Base-by-base conservation (phyloP, 1,284 basidiomycete genomes). In the Rhodotorula glutinis region DNA sequence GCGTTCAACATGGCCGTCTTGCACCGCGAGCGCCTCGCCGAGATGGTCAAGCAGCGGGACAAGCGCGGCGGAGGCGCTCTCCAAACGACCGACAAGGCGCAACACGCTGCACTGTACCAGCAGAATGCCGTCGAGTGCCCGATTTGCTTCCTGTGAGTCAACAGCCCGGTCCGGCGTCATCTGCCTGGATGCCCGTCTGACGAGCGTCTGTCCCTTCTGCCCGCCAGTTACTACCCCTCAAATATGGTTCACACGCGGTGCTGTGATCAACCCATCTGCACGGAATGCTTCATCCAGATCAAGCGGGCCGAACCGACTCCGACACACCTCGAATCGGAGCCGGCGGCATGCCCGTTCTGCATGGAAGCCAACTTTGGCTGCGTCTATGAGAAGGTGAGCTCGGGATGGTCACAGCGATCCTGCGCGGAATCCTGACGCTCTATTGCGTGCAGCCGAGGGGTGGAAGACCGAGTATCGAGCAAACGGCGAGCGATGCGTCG, bases 281-380 rank as follows among this genome's bases (percentile, higher is more conserved):
- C 95, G 43, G 95, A 99, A 80, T 99, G 95, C 79, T 98, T 99
- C 77, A 93, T 98, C 23, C 94, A 98, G 81, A 98, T 98, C 81
- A 98, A 98, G 82, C 88, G 95, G 62, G 86, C 85, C 57, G 96
- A 98, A 75, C 92, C 95, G 8, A 94, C 91, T 0, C 83, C 91
- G 7, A 95, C 92, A 0, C 92, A 96, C 79, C 82, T 95, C 58
- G 66, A 82, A 70, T 92, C 91, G 21, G 95, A 98, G 76, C 90
- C 94, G 0, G 92, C 94, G 7, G 89, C 91, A 10, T 98, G 95
- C 79, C 95, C 95, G 3, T 98, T 92, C 78, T 98, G 95, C 77
- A 91, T 98, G 53, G 92, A 96, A 79, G 87, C 92, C 54, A 92
- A 97, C 79, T 98, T 98, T 80, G 95, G 95, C 44, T 83, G 98